phyloP scores from a whole-genome alignment of 225 moss, liverwort and hornwort genomes.

The Climacium dendroides region DNA sequence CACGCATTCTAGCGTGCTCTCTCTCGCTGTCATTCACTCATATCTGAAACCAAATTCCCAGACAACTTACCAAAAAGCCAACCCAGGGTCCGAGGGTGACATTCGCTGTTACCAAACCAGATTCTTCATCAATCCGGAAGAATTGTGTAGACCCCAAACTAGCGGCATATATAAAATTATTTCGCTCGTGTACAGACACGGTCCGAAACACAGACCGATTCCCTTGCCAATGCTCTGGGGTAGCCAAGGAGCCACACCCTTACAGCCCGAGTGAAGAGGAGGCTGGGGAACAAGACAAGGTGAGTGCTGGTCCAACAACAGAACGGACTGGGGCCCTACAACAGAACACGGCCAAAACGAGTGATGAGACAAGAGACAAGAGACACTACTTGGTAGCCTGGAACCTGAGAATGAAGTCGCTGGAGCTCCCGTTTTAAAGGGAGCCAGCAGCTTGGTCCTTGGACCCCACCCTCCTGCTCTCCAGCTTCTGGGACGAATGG shows the following conservation, averaged over 20 bases:
- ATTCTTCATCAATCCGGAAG: neutral
- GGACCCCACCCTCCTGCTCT: neutral
- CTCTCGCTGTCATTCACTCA: neutral
- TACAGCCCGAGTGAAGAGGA: neutral
- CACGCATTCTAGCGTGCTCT: neutral
- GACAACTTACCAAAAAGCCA: neutral
- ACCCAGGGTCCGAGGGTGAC: neutral
- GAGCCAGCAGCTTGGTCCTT: neutral
- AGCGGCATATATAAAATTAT: too few species aligned
- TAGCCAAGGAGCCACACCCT: neutral
- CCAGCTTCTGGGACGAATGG: neutral
- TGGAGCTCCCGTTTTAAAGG: neutral
- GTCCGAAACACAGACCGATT: neutral
- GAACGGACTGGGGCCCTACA: neutral
- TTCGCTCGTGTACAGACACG: too few species aligned
- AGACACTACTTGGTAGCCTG: neutral
- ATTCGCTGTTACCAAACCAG: neutral
- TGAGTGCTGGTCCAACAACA: too few species aligned
- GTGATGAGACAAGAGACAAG: neutral
- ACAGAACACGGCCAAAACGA: neutral
- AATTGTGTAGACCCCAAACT: neutral
- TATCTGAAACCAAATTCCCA: neutral
- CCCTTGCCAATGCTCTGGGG: neutral
- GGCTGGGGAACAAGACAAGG: neutral
- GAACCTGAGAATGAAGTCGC: neutral